phyloP scores from a whole-genome alignment of 768 basidiomycete genomes.

The Suillus placidus region DNA sequence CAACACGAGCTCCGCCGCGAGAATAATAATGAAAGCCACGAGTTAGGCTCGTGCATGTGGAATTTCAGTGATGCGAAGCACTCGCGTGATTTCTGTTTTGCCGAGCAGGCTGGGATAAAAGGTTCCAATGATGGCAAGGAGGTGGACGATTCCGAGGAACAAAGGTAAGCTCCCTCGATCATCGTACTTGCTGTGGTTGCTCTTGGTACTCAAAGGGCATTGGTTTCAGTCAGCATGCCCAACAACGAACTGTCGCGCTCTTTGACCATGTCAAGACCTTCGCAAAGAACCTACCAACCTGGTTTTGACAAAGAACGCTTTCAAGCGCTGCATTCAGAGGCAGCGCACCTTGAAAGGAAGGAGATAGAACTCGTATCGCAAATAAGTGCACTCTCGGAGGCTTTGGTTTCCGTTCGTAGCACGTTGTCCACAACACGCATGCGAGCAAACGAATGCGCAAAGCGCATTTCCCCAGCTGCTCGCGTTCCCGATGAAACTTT shows the following conservation, averaged over 20 bases:
- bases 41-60: not conserved
- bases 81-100: not conserved
- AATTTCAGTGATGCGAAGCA: not conserved
- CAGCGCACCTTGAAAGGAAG: not conserved
- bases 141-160: not conserved
- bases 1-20: not conserved
- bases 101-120: slow-evolving; percentile 6
- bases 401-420: not conserved
- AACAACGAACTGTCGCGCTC: not conserved
- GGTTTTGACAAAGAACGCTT: not conserved
- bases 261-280: not conserved
- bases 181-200: not conserved
- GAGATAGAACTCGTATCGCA: not conserved
- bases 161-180: not conserved
- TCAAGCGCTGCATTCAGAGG: not conserved
- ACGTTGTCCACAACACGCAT: slow-evolving; percentile 20
- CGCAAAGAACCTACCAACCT: not conserved
- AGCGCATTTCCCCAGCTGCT: slow-evolving; percentile 31
- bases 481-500: slow-evolving; percentile 35
- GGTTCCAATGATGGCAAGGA: not conserved
- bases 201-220: not conserved
- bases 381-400: not conserved
- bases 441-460: slow-evolving; percentile 34
- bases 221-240: not conserved
- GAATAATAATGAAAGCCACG: not conserved